Evolutionary conservation across 2,329 filamentous ascomycete genomes (phyloP), one percentile per base, ranked within the genome.

Genomic region (Cladophialophora carrionii): DNA sequence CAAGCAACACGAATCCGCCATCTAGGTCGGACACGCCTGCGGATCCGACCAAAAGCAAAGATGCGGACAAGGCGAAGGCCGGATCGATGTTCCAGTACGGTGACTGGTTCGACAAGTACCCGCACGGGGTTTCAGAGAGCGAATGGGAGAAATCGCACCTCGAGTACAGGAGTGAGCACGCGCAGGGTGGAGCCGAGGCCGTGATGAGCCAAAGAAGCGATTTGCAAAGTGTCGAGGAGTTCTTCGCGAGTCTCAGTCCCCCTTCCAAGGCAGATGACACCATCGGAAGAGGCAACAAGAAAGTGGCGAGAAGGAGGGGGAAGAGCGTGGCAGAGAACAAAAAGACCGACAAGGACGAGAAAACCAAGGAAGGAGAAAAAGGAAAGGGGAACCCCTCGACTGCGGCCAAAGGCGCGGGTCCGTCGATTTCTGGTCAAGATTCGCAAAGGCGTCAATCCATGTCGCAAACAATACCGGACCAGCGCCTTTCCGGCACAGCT

Each of bases 51-150:
- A 51, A 41, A 57, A n/a, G 55, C 32, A 43, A 55, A 34, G 56
- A 57, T 29, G 31, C n/a, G 10, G 48, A 55, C 22, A 60, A 60
- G 22, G 22, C 55, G 14, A 66, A 66, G 29, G 57, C 67, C 14
- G 52, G 52, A 10, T 54, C 52, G 31, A 68, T 97, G 72, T 93
- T 96, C 76, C 94, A 98, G 73, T 98, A 98, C 72, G 92, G 93
- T 58, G 95, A 98, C 77, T 98, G 95, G 95, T 98, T 98, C 73
- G 90, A 95, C 74, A 87, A 90, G 70, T 98, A 97, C 75, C 95
- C 95, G 0, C 90, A 96, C 72, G 95, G 95, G 2, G 91, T 98
- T 17, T 91, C 91, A 3, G 87, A 91, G 66, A 84, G 88, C 1
- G 92, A 96, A 73, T 95, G 91, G 77, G 88, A 92, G 72, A 91